Base-by-base conservation (phyloP, 495 filamentous ascomycete species). In the Aspergillus sparsus region DNA sequence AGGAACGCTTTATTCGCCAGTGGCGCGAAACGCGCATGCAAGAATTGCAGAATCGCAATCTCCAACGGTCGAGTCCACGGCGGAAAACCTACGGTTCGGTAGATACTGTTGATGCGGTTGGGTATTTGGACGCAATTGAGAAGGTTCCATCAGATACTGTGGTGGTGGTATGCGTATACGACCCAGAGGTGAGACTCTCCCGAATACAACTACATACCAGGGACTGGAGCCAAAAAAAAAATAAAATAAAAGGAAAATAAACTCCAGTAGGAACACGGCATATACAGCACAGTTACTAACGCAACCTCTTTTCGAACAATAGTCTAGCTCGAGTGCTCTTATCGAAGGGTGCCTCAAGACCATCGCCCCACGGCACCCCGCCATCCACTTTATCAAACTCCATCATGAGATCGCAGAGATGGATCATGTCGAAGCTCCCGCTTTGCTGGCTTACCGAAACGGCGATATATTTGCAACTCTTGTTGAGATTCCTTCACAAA, bases 91-190 rank as follows among this genome's bases (percentile, higher is more conserved):
- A 87, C 66, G 94, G 94, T 9, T 81, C 79, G 7, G 75, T 98
- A 50, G 87, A 92, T 52, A 82, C 81, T 31, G 94, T 98, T 12
- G 94, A 98, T 78, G 94, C 91, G 3, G 78, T 84, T 47, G 94
- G 92, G 18, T 98, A 95, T 65, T 82, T 98, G 52, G 92, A 98
- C 76, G 95, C 94, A 52, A 89, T 98, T 66, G 94, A 98, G 78
- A 92, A 89, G 71, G 89, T 92, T 5, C 79, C 84, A 41, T 72
- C 85, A 16, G 92, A 92, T 49, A 92, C 90, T 0, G 81, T 91
- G 10, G 93, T 98, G n/a, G 90, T 97, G 3, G 94, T 98, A 18
- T 92, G 90, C 70, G 90, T 98, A 58, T 96, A 93, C 73, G 92
- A 98, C 69, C 87, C 91, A 60, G 77, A 89, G 83, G 93, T 96